phyloP scores from a whole-genome alignment of 768 basidiomycete species.

The Strobilomyces dryophilus region DNA sequence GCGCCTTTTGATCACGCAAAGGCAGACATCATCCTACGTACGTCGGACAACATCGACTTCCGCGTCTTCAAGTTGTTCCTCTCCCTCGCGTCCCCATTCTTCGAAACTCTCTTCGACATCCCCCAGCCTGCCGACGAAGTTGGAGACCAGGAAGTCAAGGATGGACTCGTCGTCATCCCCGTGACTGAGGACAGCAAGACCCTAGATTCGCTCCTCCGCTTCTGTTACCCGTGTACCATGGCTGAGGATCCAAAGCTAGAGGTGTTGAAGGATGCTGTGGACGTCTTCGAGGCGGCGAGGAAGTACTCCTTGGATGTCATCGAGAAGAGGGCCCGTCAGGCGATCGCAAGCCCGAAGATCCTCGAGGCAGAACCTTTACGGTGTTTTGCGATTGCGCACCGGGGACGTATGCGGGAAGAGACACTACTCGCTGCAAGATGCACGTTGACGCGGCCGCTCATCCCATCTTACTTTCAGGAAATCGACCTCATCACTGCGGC shows the following conservation, averaged over 20 bases:
- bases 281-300: background rate
- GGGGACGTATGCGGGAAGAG: background rate
- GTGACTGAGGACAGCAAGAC: conserved; percentile 19
- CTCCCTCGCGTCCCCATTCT: conserved; percentile 30
- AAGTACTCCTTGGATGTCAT: background rate
- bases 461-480: conserved; percentile 22
- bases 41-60: background rate
- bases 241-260: background rate
- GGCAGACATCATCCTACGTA: conserved; percentile 12
- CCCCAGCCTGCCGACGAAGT: conserved; percentile 18
- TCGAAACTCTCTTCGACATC: conserved; percentile 19
- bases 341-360: background rate
- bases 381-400: background rate
- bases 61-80: background rate
- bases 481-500: conserved; percentile 24
- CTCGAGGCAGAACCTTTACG: background rate
- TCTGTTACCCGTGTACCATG: conserved; percentile 9
- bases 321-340: background rate
- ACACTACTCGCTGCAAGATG: background rate
- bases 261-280: background rate
- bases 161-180: conserved; percentile 16
- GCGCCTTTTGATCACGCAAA: conserved; percentile 13
- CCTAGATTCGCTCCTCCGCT: conserved; percentile 12
- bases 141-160: conserved; percentile 12
- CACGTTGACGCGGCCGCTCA: conserved; percentile 24